Evolutionary conservation across 2,329 filamentous ascomycete genomes (phyloP).

Genomic region (Microdochium paspali): DNA sequence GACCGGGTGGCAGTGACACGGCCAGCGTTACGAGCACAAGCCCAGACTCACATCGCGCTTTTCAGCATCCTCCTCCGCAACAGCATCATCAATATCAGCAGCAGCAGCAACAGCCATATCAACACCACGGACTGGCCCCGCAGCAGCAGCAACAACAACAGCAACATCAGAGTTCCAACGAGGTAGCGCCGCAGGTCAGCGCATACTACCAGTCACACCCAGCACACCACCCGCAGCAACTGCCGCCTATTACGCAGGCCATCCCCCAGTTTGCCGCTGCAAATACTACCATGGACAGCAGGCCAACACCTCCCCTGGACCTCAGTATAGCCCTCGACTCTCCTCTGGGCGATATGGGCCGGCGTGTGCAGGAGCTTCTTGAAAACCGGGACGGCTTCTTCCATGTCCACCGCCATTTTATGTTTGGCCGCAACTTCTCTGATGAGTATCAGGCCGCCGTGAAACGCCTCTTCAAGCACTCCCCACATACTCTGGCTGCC

Average conservation of each 20-base stretch:
- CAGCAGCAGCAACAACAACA: background rate
- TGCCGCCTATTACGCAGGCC: background rate
- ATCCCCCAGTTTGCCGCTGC: background rate
- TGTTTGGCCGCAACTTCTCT: slow-evolving; percentile 3
- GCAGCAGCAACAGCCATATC: background rate
- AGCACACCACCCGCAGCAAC: background rate
- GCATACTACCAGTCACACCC: background rate
- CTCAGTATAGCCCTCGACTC: slow-evolving; percentile 1
- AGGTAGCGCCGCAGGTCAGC: background rate
- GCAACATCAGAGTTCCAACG: background rate
- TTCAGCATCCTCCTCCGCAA: background rate
- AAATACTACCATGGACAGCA: background rate
- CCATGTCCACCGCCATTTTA: slow-evolving; percentile 3
- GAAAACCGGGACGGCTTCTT: slow-evolving; percentile 3
- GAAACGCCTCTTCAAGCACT: slow-evolving; percentile 1
- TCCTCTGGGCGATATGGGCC: background rate
- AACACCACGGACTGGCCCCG: too few species aligned
- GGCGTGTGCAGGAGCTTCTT: slow-evolving; percentile 2
- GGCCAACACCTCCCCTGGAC: background rate
- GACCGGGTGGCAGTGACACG: background rate
- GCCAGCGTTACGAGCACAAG: background rate
- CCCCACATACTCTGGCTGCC: slow-evolving; percentile 4
- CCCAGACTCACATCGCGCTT: background rate
- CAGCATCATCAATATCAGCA: background rate
- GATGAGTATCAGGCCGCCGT: slow-evolving; percentile 3